Evolutionary conservation across 176 grass and related monocot species (phyloP).

Genomic region (Oryza coarctata): DNA sequence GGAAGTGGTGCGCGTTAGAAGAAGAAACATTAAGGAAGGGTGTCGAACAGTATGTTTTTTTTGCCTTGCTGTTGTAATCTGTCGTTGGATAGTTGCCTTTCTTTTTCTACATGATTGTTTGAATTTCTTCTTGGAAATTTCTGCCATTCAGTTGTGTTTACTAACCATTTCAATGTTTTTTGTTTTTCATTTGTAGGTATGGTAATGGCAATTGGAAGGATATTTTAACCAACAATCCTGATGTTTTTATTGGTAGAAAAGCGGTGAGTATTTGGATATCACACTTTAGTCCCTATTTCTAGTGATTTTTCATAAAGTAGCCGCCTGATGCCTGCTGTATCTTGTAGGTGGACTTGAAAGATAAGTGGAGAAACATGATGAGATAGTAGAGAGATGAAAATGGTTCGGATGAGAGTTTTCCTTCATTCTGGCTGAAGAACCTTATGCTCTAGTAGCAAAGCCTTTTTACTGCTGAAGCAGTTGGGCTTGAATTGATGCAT

Average conservation of each 20-base stretch:
- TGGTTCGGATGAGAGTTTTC: not conserved
- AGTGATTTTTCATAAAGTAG: not conserved
- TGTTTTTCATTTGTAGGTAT: conserved; percentile 43
- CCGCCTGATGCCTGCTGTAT: not conserved
- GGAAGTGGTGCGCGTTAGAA: conserved; percentile 60
- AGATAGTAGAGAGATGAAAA: conserved; percentile 22
- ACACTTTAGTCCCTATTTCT: not conserved
- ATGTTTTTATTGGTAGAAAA: conserved; percentile 66
- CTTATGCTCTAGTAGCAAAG: not conserved
- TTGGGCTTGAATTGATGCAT: not conserved
- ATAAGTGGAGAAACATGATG: conserved; percentile 92
- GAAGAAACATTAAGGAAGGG: conserved; percentile 74
- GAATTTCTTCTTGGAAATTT: not conserved
- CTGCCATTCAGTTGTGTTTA: not conserved
- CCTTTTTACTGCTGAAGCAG: not conserved
- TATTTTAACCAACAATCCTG: conserved; percentile 46
- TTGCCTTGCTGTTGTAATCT: conserved; percentile 8
- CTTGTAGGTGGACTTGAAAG: conserved; percentile 73
- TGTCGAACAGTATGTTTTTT: conserved; percentile 58
- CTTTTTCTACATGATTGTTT: not conserved
- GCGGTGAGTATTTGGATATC: conserved; percentile 36
- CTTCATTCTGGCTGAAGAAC: not conserved
- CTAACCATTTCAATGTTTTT: not conserved
- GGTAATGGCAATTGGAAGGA: conserved; percentile 68
- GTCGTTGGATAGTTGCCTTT: not conserved